Conservation (phyloP, 352 stramenopile genomes). For the Sclerospora graminicola region DNA sequence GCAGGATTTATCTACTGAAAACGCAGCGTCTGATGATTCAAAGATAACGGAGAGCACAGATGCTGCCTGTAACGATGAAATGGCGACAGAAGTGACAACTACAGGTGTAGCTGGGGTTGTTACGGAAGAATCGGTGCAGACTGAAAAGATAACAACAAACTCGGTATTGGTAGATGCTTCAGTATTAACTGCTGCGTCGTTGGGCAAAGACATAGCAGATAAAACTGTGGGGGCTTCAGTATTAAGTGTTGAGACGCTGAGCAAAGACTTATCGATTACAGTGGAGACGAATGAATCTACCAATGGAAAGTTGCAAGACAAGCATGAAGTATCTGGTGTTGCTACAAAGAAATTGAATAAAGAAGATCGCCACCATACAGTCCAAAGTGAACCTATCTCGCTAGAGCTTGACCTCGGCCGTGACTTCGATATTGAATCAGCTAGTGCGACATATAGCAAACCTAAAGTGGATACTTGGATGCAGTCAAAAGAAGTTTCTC, state of each 20-base stretch:
- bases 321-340: background rate
- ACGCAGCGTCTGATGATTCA: no score
- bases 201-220: background rate
- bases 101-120: no score
- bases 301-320: background rate
- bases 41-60: no score
- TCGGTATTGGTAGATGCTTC: slow-evolving; percentile 8
- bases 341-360: background rate
- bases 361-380: background rate
- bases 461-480: background rate
- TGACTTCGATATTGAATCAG: background rate
- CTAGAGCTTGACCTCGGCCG: slow-evolving; percentile 7
- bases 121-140: background rate
- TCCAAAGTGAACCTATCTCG: slow-evolving; percentile 2
- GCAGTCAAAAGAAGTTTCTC: background rate
- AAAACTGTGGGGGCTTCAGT: background rate
- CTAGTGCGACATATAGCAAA: background rate
- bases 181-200: background rate
- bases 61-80: no score
- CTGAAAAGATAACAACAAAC: slow-evolving; percentile 19
- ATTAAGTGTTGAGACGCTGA: background rate
- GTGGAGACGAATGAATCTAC: background rate
- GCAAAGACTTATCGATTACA: background rate
- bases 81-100: no score
- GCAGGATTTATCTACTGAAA: no score